Percentiles rank a stretch among this genome's conserved stretches.
Conservation (phyloP, 352 stramenopile species). For the Pseudoperonospora humuli region DNA sequence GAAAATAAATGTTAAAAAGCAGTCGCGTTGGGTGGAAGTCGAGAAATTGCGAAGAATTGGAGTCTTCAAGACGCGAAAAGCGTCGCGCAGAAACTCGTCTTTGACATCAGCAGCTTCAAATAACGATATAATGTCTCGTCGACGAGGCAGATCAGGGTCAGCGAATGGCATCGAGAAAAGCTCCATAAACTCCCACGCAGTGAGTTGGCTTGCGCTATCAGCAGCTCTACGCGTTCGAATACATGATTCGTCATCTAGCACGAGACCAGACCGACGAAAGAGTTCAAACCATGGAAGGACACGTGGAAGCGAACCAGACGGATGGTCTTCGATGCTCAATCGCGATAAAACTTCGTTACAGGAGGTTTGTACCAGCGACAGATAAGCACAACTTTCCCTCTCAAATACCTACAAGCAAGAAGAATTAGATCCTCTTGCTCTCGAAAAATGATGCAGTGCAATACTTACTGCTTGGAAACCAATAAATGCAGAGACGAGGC, state of each 20-base stretch:
- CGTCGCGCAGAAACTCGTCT: slow-evolving; percentile 47
- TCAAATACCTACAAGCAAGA: slow-evolving; percentile 25
- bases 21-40: slow-evolving; percentile 24
- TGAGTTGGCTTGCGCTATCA: slow-evolving; percentile 37
- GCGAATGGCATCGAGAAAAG: slow-evolving; percentile 77
- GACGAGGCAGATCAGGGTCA: slow-evolving; percentile 44
- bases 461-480: slow-evolving; percentile 46
- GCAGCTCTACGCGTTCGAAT: slow-evolving; percentile 28
- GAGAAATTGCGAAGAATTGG: slow-evolving; percentile 45
- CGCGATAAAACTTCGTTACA: slow-evolving; percentile 18
- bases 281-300: slow-evolving; percentile 64
- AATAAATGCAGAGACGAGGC: slow-evolving; percentile 53
- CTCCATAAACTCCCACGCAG: slow-evolving; percentile 67
- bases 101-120: slow-evolving; percentile 51
- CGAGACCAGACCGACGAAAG: slow-evolving; percentile 49
- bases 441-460: not conserved
- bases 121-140: slow-evolving; percentile 53
- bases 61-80: slow-evolving; percentile 35
- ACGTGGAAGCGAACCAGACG: slow-evolving; percentile 15
- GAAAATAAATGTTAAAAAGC: slow-evolving; percentile 57
- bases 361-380: slow-evolving; percentile 17
- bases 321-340: slow-evolving; percentile 12
- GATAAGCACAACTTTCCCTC: slow-evolving; percentile 19
- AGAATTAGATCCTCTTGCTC: slow-evolving; percentile 5
- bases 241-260: slow-evolving; percentile 46